Conservation (phyloP, 257 asterid species). For the Capsicum rhomboideum region DNA sequence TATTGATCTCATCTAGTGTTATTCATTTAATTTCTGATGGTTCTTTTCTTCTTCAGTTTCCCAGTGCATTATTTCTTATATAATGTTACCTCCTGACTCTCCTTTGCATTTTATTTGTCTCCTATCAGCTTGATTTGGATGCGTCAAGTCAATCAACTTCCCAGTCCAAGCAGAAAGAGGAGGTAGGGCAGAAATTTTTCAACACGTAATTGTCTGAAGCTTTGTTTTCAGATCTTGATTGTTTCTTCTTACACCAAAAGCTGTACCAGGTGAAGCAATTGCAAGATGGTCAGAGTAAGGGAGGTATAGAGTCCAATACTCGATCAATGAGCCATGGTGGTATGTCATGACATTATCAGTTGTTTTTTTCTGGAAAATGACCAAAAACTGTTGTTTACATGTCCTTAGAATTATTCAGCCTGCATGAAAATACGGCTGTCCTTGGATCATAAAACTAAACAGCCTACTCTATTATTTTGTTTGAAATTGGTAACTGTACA, state of each 20-base stretch:
- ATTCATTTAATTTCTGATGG: neutral
- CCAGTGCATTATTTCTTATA: neutral
- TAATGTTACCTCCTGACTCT: neutral
- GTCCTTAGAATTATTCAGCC: neutral
- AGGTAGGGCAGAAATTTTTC: constrained; percentile 25
- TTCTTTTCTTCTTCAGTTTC: neutral
- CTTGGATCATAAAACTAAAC: neutral
- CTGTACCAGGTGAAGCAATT: constrained; percentile 26
- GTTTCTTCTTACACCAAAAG: constrained; percentile 6
- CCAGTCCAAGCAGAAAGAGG: constrained; percentile 26
- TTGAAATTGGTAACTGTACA: neutral
- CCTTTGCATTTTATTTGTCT: neutral
- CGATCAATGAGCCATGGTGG: constrained; percentile 13
- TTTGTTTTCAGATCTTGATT: neutral
- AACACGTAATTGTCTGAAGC: neutral
- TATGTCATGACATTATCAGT: constrained; percentile 1
- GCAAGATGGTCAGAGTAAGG: constrained; percentile 36
- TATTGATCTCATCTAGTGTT: neutral
- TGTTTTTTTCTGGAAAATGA: neutral
- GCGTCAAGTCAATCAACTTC: constrained; percentile 31
- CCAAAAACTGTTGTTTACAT: neutral
- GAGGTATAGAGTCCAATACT: neutral
- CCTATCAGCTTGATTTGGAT: constrained; percentile 45
- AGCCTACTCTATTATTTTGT: neutral
- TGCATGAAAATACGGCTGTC: neutral